These are phyloP conservation scores for Globisporangium acanthophoron DNA, from an alignment of 352 stramenopile species.

Conservation along the genomic window DNA sequence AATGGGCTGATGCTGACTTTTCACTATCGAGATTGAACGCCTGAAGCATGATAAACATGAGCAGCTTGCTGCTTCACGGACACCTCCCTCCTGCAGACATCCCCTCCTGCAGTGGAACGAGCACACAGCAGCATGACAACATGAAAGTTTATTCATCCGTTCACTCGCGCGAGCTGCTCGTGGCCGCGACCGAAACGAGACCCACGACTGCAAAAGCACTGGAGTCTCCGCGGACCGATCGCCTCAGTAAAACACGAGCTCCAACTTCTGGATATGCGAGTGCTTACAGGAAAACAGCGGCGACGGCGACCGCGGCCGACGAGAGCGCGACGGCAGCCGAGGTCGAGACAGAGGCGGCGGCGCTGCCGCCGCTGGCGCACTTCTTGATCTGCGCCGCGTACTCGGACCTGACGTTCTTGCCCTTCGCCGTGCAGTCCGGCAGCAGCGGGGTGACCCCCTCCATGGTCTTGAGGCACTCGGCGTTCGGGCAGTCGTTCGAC, in stretches of 20 bases:
- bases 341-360: not conserved
- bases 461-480: not conserved
- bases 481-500: not conserved
- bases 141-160: too few species aligned
- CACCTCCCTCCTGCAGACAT: too few species aligned
- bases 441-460: not conserved
- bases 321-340: not conserved
- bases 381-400: not conserved
- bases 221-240: too few species aligned
- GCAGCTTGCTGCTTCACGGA: not conserved
- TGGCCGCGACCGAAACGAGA: too few species aligned
- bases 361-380: not conserved
- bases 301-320: not conserved
- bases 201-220: too few species aligned
- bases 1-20: not conserved
- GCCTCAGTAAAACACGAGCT: too few species aligned
- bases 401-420: slow-evolving; percentile 1
- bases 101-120: too few species aligned
- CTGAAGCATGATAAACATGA: not conserved
- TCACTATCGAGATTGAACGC: not conserved
- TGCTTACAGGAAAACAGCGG: not conserved
- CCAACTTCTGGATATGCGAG: too few species aligned
- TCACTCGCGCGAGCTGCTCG: too few species aligned
- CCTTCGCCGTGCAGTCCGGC: slow-evolving; percentile 1
- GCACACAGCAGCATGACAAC: too few species aligned